phyloP scores from a whole-genome alignment of 257 asterid genomes.

The Fraxinus anomala region DNA sequence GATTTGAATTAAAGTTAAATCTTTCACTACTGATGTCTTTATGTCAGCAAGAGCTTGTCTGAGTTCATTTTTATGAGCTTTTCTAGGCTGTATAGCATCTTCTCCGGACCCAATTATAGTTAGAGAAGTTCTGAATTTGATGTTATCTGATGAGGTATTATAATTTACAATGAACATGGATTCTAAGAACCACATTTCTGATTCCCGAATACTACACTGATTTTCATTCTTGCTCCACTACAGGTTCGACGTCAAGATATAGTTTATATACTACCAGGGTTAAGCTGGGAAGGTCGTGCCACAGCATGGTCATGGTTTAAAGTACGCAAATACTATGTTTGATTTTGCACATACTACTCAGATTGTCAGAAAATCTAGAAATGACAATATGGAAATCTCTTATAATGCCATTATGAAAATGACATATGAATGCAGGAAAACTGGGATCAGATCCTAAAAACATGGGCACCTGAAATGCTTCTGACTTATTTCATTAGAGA shows the following conservation, averaged over 20 bases:
- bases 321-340: constrained; percentile 16
- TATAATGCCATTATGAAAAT: not conserved
- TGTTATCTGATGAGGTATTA: constrained; percentile 43
- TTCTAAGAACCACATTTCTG: not conserved
- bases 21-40: not conserved
- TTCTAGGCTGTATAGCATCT: constrained; percentile 41
- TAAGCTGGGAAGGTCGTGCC: constrained; percentile 47
- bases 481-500: constrained; percentile 30
- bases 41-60: not conserved
- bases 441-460: constrained; percentile 35
- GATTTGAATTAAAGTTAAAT: not conserved
- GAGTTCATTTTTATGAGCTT: not conserved
- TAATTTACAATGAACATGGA: not conserved
- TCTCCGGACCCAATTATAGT: constrained; percentile 38
- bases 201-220: not conserved
- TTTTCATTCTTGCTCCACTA: not conserved
- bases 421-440: constrained; percentile 25
- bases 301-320: constrained; percentile 46
- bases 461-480: constrained; percentile 33
- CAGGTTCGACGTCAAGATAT: constrained; percentile 37
- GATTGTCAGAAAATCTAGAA: too few species aligned
- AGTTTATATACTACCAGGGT: constrained; percentile 16
- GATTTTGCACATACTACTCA: not conserved
- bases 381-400: too few species aligned
- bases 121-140: constrained; percentile 34